Evolutionary conservation across 1,284 basidiomycete genomes (phyloP), one percentile per base, ranked within the genome.

Genomic region (Ustilago loliicola): DNA sequence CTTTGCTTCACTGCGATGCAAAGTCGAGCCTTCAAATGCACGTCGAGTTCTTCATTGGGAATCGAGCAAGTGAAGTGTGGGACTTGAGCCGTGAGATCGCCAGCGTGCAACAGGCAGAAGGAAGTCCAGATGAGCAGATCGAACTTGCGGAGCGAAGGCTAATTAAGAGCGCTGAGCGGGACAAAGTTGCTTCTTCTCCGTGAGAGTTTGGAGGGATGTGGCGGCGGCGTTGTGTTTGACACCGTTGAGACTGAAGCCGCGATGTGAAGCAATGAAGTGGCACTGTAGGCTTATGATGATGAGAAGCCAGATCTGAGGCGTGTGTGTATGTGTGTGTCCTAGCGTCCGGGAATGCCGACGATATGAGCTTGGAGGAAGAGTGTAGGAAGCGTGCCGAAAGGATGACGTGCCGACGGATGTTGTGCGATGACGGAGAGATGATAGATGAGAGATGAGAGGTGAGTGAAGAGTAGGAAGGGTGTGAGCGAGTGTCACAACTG

Each of bases 381-480:
- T 64, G 61, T 73, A 73, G 71, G 71, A 47, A 73, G 71, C 71
- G 71, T 57, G 54, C 45, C 38, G 52, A 58, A 23, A 60, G 19
- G 42, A 30, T 29, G 36, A 48, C n/a, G 53, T 38, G 53, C 42
- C 29, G 32, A 27, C 27, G n/a, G 6, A 4, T 45, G 42, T 45
- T 21, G 17, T 40, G 59, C 40, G 59, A 55, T 59, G 64, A 40
- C 60, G 57, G 64, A 61, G 34, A 48, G 34, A 58, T 21, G 56
- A 21, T 29, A 11, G 23, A 19, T 42, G 42, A 32, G 30, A 17
- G 48, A 50, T 50, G 48, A 27, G 29, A 27, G 57, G 45, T 13
- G 42, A 23, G 23, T 23, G 42, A 45, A 45, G 42, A 40, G 7
- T 10, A 40, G 17, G 38, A 40, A 45, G 40, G 45, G 9, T 48